Evolutionary conservation across 257 asterid species (phyloP), one percentile per base, ranked within the genome.

Genomic region (Plantago ovata): DNA sequence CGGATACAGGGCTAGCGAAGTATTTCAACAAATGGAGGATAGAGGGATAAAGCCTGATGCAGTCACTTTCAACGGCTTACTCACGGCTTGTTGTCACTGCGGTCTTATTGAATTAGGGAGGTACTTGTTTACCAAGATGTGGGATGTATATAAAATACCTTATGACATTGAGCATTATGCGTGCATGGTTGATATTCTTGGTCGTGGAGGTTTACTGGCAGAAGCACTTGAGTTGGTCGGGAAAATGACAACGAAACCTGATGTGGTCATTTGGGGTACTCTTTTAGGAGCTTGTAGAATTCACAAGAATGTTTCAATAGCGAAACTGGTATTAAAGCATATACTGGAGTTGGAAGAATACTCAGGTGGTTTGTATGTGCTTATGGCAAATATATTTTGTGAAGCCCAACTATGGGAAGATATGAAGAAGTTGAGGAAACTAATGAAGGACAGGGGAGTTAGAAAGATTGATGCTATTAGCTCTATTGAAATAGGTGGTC

Each of bases 71-170:
- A 70, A 59, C 6, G 80, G 78, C 44, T 68, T 87, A 72, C 84
- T 82, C 20, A 80, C 81, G 53, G 89, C 96, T 59, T 83, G 87
- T 65, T 76, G 85, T 33, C 95, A 83, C 22, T 56, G 87, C 19
- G 90, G 95, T 53, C 72, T 85, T 14, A 57, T 77, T 13, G 87
- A 81, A 13, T 38, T 64, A 7, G 89, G 86, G 46, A 45, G 65
- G 56, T 65, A 70, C 42, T 72, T 56, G n/a, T 84, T 81, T n/a
- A 50, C 53, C 65, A 81, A 77, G 58, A 79, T 84, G 81, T 28
- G 62, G 9, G 22, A 7, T 13, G 8, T 22, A 12, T 81, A 79
- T 42, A 46, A 53, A 64, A 56, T 81, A 42, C 63, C 60, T 9
- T 75, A 53, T 23, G 81, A 75, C n/a, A 50, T 75, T 41, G 82